phyloP scores from a whole-genome alignment of 1,284 basidiomycete species.

The Gymnopus androsaceus region DNA sequence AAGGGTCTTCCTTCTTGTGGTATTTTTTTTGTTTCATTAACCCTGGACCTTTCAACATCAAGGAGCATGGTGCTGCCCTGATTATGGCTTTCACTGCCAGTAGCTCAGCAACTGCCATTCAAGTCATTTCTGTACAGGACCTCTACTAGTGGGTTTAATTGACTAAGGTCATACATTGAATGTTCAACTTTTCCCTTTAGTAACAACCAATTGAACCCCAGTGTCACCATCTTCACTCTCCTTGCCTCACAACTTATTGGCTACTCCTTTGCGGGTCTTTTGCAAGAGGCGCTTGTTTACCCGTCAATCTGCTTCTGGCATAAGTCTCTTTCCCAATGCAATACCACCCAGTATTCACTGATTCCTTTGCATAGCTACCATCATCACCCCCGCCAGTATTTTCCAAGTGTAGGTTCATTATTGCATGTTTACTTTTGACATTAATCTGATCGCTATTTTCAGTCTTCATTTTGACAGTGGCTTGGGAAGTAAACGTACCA shows the following conservation, averaged over 20 bases:
- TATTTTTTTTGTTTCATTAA: slow-evolving; percentile 19
- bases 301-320: slow-evolving; percentile 19
- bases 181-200: background rate
- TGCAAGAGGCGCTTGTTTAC: slow-evolving; percentile 19
- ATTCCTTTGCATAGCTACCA: background rate
- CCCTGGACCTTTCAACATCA: slow-evolving; percentile 21
- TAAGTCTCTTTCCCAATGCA: background rate
- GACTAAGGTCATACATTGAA: background rate
- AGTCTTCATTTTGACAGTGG: slow-evolving; percentile 18
- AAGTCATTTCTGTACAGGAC: slow-evolving; percentile 39
- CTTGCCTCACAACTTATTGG: slow-evolving; percentile 32
- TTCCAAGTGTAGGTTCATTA: slow-evolving; percentile 2
- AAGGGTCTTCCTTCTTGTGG: slow-evolving; percentile 18
- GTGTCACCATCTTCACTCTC: slow-evolving; percentile 38
- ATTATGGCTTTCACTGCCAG: slow-evolving; percentile 38
- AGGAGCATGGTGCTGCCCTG: slow-evolving; percentile 20
- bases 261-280: slow-evolving; percentile 27
- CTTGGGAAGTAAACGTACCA: slow-evolving; percentile 17
- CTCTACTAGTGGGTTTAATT: slow-evolving; percentile 30
- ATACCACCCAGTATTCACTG: too few relatives aligned
- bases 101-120: slow-evolving; percentile 37
- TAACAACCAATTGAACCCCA: slow-evolving; percentile 35
- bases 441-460: background rate
- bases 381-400: slow-evolving; percentile 16
- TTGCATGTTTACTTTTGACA: too few relatives aligned